Evolutionary conservation across 2,329 filamentous ascomycete genomes (phyloP), one percentile per base, ranked within the genome.

Genomic region (Calonectria multiphialidica): DNA sequence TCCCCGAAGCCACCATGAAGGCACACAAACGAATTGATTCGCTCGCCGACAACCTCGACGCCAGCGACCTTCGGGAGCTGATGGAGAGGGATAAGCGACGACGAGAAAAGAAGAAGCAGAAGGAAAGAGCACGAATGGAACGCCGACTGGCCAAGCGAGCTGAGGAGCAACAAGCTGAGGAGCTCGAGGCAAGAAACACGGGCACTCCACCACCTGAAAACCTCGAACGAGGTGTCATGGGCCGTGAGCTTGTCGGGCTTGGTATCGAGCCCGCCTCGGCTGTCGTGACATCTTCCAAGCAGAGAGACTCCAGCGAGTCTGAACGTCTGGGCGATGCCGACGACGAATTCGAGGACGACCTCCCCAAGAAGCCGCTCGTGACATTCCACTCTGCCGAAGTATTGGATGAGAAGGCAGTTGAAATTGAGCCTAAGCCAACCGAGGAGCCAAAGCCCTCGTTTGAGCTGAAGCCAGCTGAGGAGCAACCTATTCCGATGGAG

Each of bases 41-140:
- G 83, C 84, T 98, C 53, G 97, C 95, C 25, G 94, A 98, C 80
- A 93, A 94, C 71, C 88, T 99, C 67, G 95, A 95, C 83, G 94
- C 97, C 4, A 91, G 93, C 65, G 96, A 95, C 77, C 83, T 99
- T 45, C 90, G 96, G 71, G 94, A 98, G 81, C 87, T 98, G 35
- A 93, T 99, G 90, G 97, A 99, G 78, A 89, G 97, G 72, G 97
- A 99, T 80, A 89, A 93, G 76, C 91, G 96, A 78, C 90, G 97
- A 70, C 91, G 90, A 75, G 94, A 98, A 76, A 91, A 92, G 81
- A 96, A 94, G 83, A 90, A 89, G 66, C 87, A 90, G 70, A 88
- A 88, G 44, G 93, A 96, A 25, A 90, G 92, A 74, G 91, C 95
- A 73, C 91, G 89, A 74, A 84, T 92, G 28, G 91, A 93, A 75